Percentiles rank a stretch among this genome's conserved stretches.
These are phyloP conservation scores for Fusarium sp. DNA, from an alignment of 2,329 filamentous ascomycete species.

Conservation along the genomic window DNA sequence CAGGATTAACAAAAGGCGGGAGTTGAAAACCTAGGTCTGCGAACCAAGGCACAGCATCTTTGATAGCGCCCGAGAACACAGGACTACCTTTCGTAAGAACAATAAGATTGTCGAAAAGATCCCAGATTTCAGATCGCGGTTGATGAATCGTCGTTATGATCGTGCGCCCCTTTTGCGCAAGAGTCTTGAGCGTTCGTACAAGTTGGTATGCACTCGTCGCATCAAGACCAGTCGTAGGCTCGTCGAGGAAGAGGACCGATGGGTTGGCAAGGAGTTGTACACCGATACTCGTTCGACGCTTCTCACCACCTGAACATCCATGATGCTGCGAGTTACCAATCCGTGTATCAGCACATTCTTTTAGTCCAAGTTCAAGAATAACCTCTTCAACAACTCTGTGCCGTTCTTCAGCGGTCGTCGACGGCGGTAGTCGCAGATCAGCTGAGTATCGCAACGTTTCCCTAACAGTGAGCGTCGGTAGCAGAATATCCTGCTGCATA, in stretches of 20 bases:
- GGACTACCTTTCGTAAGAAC: conserved; percentile 74
- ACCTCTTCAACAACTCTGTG: conserved; percentile 76
- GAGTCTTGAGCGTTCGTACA: conserved; percentile 72
- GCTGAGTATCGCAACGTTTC: conserved; percentile 80
- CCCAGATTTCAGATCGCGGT: conserved; percentile 82
- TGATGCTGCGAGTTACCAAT: conserved; percentile 78
- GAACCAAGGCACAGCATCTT: conserved; percentile 72
- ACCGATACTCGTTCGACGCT: conserved; percentile 78
- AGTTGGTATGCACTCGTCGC: conserved; percentile 81
- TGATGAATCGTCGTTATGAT: conserved; percentile 81
- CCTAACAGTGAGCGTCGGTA: conserved; percentile 78
- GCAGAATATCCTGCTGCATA: conserved; percentile 79
- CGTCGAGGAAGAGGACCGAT: conserved; percentile 80
- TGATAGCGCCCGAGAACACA: conserved; percentile 71
- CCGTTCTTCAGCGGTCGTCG: conserved; percentile 68
- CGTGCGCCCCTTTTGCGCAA: conserved; percentile 75
- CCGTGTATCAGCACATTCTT: conserved; percentile 79
- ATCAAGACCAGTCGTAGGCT: conserved; percentile 81
- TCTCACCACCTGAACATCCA: conserved; percentile 83
- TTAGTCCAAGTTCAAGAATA: conserved; percentile 78
- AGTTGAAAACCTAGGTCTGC: conserved; percentile 66
- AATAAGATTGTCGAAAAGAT: conserved; percentile 77
- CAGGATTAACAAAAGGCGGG: conserved; percentile 79
- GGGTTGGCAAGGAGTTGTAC: conserved; percentile 84
- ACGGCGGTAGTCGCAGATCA: conserved; percentile 73